Evolutionary conservation across 2,329 filamentous ascomycete species (phyloP), one percentile per base, ranked within the genome.

Genomic region (Metarhizium robertsii): DNA sequence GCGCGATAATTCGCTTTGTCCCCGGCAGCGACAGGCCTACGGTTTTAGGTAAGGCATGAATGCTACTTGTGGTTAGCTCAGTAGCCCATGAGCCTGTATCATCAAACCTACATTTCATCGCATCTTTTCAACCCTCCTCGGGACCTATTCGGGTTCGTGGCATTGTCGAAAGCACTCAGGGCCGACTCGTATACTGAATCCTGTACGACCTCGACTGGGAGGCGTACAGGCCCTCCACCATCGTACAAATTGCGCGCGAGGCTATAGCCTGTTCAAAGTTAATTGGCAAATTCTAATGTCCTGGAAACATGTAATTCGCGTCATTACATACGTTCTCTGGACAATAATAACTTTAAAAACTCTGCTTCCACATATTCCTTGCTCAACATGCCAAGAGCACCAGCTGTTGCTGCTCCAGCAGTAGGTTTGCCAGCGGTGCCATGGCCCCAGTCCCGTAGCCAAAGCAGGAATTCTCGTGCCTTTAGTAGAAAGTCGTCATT

Each of bases 81-180:
- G 45, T 4, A 13, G 20, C n/a, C 34, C 10, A 14, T 29, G 36
- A 29, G 43, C 16, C 34, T 4, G 7, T 34, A 32, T 40, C 4
- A 29, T 48, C 16, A 0, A 34, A 29, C 82, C 70, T 72, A 87
- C 86, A 89, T 87, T 52, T 90, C 86, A 61, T 86, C 79, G 49
- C 87, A 90, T 67, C 84, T 89, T 69, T 89, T 90, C 63, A 94
- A 77, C 0, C 86, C 86, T 16, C 89, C 89, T 60, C 88, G 79
- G 2, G 81, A 88, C 55, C 83, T 82, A 62, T 92, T 91, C 0
- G 87, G 87, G 63, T 94, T 94, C 25, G 86, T 88, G 3, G 89
- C 88, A 65, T 89, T 89, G 64, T 94, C 89, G 65, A 91, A 94
- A 4, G 86, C 80, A 54, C 80, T 77, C 73, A 91, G 79, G 1